These are phyloP conservation scores for Cordyceps farinosa DNA, from an alignment of 2,329 filamentous ascomycete genomes.

Conservation along the genomic window DNA sequence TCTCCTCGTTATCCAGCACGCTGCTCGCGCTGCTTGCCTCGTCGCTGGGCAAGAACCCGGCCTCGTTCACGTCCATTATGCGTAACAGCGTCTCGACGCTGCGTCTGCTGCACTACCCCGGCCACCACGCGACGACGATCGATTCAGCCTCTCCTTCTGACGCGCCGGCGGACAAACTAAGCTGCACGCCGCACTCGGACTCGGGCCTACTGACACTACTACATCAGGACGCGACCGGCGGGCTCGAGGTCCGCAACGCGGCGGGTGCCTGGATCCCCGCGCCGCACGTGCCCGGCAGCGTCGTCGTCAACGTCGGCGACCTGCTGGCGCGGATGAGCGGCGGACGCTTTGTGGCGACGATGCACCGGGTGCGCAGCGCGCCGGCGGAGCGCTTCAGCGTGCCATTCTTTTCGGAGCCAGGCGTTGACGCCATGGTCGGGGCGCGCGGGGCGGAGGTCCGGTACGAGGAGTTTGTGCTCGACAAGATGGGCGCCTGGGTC, in stretches of 20 bases:
- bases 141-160: not conserved
- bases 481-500: constrained; percentile 22
- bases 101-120: constrained; percentile 19
- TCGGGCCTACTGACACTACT: constrained; percentile 58
- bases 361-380: constrained; percentile 20
- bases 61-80: constrained; percentile 16
- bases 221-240: constrained; percentile 39
- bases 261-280: constrained; percentile 18
- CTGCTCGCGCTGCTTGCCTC: constrained; percentile 18
- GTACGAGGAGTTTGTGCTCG: constrained; percentile 22
- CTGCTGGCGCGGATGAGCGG: constrained; percentile 19
- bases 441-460: constrained; percentile 21
- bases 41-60: constrained; percentile 17
- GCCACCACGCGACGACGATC: not conserved
- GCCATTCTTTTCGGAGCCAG: constrained; percentile 22
- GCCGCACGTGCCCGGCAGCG: constrained; percentile 17
- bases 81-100: constrained; percentile 19
- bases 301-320: constrained; percentile 19
- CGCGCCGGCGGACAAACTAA: not conserved
- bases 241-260: constrained; percentile 19
- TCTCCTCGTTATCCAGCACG: constrained; percentile 15
- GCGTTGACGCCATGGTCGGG: constrained; percentile 29
- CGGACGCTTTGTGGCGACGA: constrained; percentile 18
- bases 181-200: constrained; percentile 44
- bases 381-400: constrained; percentile 19